Conservation (phyloP, 2,329 filamentous ascomycete genomes). For the Xylariales sp. region DNA sequence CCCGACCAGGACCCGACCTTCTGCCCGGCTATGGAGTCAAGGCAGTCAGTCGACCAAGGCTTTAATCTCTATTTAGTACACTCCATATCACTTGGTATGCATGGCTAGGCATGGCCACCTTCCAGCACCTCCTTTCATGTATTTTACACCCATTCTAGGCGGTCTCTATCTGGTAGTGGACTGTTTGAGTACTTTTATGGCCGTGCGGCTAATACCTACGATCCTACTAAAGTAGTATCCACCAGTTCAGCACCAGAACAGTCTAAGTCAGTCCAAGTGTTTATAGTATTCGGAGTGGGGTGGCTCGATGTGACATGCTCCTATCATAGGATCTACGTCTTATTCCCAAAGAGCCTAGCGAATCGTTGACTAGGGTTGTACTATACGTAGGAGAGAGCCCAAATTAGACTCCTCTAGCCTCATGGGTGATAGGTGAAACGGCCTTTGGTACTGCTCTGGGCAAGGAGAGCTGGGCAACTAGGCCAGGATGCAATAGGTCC, state of each 20-base stretch:
- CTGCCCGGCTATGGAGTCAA: too few species aligned
- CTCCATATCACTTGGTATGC: too few species aligned
- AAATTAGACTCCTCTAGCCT: constrained; percentile 14
- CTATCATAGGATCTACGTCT: constrained; percentile 21
- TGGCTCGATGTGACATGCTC: not conserved
- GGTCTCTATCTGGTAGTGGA: too few species aligned
- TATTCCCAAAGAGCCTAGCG: constrained; percentile 21
- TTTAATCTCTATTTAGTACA: not conserved
- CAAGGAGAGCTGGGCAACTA: constrained; percentile 6
- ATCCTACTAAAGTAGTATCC: too few species aligned
- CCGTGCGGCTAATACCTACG: not conserved
- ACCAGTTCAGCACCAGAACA: too few species aligned
- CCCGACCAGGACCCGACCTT: not conserved
- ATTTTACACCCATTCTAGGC: not conserved
- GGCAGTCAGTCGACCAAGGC: not conserved
- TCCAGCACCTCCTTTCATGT: too few species aligned
- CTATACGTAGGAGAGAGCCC: not conserved
- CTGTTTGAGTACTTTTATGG: not conserved
- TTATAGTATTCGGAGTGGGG: not conserved
- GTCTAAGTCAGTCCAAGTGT: too few species aligned
- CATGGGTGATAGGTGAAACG: constrained; percentile 16
- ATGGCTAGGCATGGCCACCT: not conserved
- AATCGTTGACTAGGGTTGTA: constrained; percentile 1
- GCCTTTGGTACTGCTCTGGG: constrained; percentile 11
- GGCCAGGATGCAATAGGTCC: not conserved